A percentile compares a stretch with the other conserved stretches of the same genome.
Conservation (phyloP, 495 filamentous ascomycete species). For the Baudoinia panamericana region DNA sequence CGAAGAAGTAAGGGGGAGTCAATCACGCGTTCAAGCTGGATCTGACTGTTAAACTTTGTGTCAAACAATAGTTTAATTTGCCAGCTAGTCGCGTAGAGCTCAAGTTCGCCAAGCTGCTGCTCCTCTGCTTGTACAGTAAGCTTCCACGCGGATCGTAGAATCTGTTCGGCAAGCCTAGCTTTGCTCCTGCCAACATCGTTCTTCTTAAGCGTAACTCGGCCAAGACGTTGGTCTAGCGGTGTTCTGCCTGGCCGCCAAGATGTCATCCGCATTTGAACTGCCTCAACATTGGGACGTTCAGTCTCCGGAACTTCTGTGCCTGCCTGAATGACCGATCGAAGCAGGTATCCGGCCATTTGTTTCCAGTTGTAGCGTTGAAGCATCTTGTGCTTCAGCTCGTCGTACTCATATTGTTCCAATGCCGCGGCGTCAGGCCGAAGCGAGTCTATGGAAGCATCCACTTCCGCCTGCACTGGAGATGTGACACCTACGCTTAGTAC, state of each 20-base stretch:
- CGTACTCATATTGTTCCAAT: slow-evolving; percentile 3
- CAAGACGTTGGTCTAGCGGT: slow-evolving; percentile 5
- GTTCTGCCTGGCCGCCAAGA: slow-evolving; percentile 11
- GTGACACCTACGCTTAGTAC: no score
- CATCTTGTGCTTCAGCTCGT: slow-evolving; percentile 1
- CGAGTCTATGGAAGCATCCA: slow-evolving; percentile 15
- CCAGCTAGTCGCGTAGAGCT: slow-evolving; percentile 8
- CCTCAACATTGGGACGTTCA: background rate
- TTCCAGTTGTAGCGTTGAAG: slow-evolving; percentile 6
- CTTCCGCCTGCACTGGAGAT: slow-evolving; percentile 6
- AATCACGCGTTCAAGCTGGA: slow-evolving; percentile 1
- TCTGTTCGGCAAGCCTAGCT: slow-evolving; percentile 3
- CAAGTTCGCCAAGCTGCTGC: slow-evolving; percentile 11
- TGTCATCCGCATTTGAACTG: background rate
- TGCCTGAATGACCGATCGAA: background rate
- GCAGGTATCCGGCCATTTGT: slow-evolving; percentile 9
- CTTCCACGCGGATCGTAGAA: slow-evolving; percentile 13
- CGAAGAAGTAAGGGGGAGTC: slow-evolving; percentile 9
- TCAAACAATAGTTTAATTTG: slow-evolving; percentile 13
- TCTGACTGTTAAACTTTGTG: background rate
- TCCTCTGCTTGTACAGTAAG: slow-evolving; percentile 4
- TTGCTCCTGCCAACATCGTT: slow-evolving; percentile 8
- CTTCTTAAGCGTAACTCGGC: background rate
- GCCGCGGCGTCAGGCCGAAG: slow-evolving; percentile 9
- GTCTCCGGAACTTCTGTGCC: background rate